phyloP scores from a whole-genome alignment of 2,329 filamentous ascomycete genomes.

The Phaeosphaeriaceae sp. region DNA sequence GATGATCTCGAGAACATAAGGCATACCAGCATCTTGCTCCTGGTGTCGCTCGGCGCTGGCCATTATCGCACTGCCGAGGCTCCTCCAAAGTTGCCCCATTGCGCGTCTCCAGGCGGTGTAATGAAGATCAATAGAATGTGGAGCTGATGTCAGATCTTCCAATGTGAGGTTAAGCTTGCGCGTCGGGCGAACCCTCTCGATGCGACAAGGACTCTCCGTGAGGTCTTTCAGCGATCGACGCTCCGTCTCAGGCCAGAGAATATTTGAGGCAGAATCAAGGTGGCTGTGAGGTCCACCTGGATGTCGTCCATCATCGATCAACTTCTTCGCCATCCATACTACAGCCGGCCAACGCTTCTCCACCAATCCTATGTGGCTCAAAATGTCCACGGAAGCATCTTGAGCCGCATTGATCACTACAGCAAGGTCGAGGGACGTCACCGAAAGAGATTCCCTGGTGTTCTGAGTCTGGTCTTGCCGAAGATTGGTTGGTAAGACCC shows the following conservation, averaged over 20 bases:
- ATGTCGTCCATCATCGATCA: conserved; percentile 44
- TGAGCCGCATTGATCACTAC: conserved; percentile 35
- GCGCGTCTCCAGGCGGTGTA: conserved; percentile 40
- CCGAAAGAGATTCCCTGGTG: conserved; percentile 16
- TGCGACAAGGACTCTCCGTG: conserved; percentile 31
- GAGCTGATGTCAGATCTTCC: conserved; percentile 33
- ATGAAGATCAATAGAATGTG: conserved; percentile 30
- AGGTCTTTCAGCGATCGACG: conserved; percentile 26
- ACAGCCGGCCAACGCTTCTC: conserved; percentile 53
- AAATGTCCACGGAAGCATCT: conserved; percentile 45
- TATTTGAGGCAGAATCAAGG: conserved; percentile 23
- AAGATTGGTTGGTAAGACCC: conserved; percentile 45
- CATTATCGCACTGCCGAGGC: conserved; percentile 55
- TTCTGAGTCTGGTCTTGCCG: conserved; percentile 19
- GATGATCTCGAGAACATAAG: conserved; percentile 56
- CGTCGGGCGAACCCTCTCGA: conserved; percentile 20
- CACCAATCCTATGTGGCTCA: conserved; percentile 49
- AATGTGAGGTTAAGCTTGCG: conserved; percentile 24
- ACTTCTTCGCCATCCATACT: conserved; percentile 55
- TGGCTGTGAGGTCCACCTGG: conserved; percentile 13
- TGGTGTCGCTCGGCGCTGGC: conserved; percentile 33
- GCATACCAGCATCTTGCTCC: conserved; percentile 43
- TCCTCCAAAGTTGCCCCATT: conserved; percentile 56
- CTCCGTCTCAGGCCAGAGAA: conserved; percentile 23
- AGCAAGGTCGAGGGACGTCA: conserved; percentile 37